phyloP scores from a whole-genome alignment of 1,284 basidiomycete genomes.

The Marasmius tenuissimus region DNA sequence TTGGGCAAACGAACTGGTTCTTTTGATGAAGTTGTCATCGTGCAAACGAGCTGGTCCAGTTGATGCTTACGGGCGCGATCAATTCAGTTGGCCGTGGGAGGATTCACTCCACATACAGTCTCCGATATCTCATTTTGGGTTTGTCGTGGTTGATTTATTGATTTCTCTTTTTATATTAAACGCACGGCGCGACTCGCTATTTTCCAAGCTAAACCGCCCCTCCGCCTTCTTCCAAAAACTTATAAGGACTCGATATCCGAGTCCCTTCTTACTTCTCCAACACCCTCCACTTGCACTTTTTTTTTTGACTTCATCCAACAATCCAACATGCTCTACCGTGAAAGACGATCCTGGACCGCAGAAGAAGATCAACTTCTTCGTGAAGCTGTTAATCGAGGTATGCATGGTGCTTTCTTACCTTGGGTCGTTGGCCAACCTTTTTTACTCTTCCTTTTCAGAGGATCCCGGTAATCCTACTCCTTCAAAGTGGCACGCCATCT shows the following conservation, averaged over 20 bases:
- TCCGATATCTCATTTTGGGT: conserved; percentile 4
- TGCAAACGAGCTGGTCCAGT: background rate
- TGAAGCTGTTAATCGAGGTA: conserved; percentile 50
- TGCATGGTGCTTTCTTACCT: conserved; percentile 9
- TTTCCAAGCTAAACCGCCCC: background rate
- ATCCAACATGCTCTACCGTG: conserved; percentile 40
- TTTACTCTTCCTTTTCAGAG: conserved; percentile 31
- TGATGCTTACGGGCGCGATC: background rate
- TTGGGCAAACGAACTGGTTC: background rate
- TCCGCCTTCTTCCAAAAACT: background rate
- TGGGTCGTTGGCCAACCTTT: background rate
- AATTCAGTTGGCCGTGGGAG: background rate
- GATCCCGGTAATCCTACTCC: conserved; percentile 52
- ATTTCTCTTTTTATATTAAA: background rate
- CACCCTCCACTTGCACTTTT: background rate
- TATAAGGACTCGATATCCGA: background rate
- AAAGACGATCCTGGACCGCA: conserved; percentile 55
- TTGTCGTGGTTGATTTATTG: background rate
- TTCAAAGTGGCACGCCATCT: conserved; percentile 59
- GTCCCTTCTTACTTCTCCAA: background rate
- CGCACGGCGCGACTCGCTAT: background rate
- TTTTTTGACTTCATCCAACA: conserved; percentile 12
- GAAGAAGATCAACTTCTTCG: conserved; percentile 56
- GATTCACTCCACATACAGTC: background rate
- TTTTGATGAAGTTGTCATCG: background rate